Base-by-base conservation (phyloP, 345 rosid species). In the Lepidium didymum region DNA sequence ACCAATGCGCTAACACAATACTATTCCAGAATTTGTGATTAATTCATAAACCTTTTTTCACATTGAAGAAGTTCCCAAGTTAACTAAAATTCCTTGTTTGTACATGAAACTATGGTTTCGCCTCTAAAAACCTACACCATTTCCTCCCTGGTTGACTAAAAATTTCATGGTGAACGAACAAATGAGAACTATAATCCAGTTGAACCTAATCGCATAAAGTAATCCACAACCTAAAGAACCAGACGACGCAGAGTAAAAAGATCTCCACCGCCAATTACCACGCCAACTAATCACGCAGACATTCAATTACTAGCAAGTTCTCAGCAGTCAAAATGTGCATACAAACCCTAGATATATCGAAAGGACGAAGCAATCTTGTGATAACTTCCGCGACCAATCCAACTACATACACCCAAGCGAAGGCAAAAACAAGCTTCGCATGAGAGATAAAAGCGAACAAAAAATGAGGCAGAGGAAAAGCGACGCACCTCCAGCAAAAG, bases 291-390 rank as follows among this genome's bases (percentile, higher is more conserved):
- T 11, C 34, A 19, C 38, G 45, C 7, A 63, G 57, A 23, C 53
- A 65, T 56, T 64, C 40, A 50, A 73, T 56, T 11, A 49, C 8
- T 40, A 64, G 66, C 45, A 56, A 65, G 38, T 65, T 65, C 7
- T 64, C 40, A 34, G 62, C 40, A 49, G 41, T 11, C 4, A n/a
- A n/a, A 21, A 38, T 7, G 19, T n/a, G 62, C 19, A 43, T 12
- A 3, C 7, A 51, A 73, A 51, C 77, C 77, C 71, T 65, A 65
- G 47, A 41, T 12, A 14, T 45, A 18, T 40, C 65, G 29, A 73
- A 65, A 40, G 35, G 62, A 16, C 7, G 33, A 66, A 66, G 13
- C 51, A 51, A 51, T 73, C 60, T 18, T 43, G 40, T 65, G 52
- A 50, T 65, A 29, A 49, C 7, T 41, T 10, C 50, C 23, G 71